Conservation (phyloP, 2,329 filamentous ascomycete genomes). For the Trichoderma atroviride region DNA sequence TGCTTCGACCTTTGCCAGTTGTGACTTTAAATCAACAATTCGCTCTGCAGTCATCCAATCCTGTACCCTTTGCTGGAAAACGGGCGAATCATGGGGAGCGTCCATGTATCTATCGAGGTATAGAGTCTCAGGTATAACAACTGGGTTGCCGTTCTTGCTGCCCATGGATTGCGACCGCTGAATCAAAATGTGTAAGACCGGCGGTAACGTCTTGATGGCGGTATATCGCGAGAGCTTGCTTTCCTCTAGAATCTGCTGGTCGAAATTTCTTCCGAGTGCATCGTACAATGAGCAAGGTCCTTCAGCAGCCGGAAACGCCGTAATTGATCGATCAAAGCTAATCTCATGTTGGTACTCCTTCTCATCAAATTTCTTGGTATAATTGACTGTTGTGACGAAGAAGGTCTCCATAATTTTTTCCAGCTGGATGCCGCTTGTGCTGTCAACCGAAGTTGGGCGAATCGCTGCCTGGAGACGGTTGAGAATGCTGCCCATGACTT, state of each 20-base stretch:
- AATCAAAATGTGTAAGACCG: conserved; percentile 86
- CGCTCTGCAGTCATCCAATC: conserved; percentile 75
- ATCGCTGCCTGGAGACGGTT: conserved; percentile 91
- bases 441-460: conserved; percentile 64
- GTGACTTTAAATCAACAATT: conserved; percentile 57
- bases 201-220: conserved; percentile 75
- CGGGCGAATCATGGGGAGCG: conserved; percentile 58
- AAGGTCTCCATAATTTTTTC: conserved; percentile 77
- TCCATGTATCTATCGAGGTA: conserved; percentile 90
- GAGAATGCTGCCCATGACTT: conserved; percentile 91
- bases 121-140: conserved; percentile 78
- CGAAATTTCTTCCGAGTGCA: conserved; percentile 83
- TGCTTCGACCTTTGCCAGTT: conserved; percentile 35
- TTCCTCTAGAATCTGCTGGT: conserved; percentile 72
- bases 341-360: conserved; percentile 48
- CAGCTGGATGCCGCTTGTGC: conserved; percentile 70
- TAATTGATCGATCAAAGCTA: conserved; percentile 64
- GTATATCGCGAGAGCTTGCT: conserved; percentile 65
- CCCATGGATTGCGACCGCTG: conserved; percentile 77
- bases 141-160: conserved; percentile 74
- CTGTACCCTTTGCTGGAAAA: conserved; percentile 66
- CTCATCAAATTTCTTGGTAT: conserved; percentile 56
- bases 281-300: conserved; percentile 71
- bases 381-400: conserved; percentile 64
- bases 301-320: conserved; percentile 57